Evolutionary conservation across 257 asterid genomes (phyloP).

Genomic region (Craterostigma plantagineum): DNA sequence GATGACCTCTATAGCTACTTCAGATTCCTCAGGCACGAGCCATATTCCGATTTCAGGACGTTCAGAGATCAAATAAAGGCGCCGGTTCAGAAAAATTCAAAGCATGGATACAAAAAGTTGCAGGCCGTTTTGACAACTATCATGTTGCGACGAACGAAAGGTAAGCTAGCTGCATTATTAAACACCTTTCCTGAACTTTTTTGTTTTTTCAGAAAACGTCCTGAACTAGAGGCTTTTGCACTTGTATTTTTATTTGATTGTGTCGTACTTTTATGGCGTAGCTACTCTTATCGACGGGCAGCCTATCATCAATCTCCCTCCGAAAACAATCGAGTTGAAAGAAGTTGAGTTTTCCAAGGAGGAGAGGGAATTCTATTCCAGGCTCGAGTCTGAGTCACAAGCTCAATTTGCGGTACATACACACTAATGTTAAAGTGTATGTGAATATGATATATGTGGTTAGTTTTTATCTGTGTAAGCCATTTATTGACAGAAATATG

Average conservation of each 20-base stretch:
- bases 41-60: conserved; percentile 54
- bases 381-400: conserved; percentile 83
- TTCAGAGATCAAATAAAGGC: conserved; percentile 61
- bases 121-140: conserved; percentile 89
- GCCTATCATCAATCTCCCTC: conserved; percentile 77
- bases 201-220: no score
- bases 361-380: conserved; percentile 71
- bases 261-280: conserved; percentile 8
- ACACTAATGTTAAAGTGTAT: conserved; percentile 6
- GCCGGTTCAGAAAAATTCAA: conserved; percentile 63
- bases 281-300: conserved; percentile 82
- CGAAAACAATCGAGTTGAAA: conserved; percentile 58
- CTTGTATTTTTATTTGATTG: no score
- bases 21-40: conserved; percentile 88
- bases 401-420: conserved; percentile 97
- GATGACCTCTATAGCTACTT: conserved; percentile 96
- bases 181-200: no score
- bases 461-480: conserved; percentile 10
- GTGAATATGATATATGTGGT: not conserved
- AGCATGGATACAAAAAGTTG: conserved; percentile 63
- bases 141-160: conserved; percentile 94
- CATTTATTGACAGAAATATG: conserved; percentile 55
- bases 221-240: no score
- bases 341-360: conserved; percentile 68
- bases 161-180: conserved; percentile 15